Evolutionary conservation across 805 yeast species (phyloP).

Genomic region (Lipomyces sp.): DNA sequence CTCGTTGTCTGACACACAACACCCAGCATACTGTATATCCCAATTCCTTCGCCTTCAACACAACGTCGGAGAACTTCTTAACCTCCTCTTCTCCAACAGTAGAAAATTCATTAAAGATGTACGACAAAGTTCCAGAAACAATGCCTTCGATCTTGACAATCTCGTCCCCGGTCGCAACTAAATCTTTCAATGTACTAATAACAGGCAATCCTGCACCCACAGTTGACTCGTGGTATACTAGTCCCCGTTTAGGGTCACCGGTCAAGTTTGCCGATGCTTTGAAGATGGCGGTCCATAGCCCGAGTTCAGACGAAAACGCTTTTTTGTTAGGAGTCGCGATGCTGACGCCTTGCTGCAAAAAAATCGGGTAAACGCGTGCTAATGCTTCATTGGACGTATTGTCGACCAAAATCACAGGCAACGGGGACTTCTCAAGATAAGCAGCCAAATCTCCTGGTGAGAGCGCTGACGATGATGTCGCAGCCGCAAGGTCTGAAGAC

Average conservation of each 20-base stretch:
- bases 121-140: conserved; percentile 93
- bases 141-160: conserved; percentile 92
- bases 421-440: conserved; percentile 66
- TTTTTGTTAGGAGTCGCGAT: conserved; percentile 98
- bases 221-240: conserved; percentile 96
- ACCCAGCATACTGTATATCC: conserved; percentile 72
- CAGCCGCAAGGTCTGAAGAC: conserved; percentile 54
- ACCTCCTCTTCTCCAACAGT: conserved; percentile 56
- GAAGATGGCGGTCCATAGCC: conserved; percentile 78
- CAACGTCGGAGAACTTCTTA: conserved; percentile 86
- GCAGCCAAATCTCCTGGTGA: conserved; percentile 62
- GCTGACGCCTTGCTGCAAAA: conserved; percentile 78
- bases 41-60: conserved; percentile 79
- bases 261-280: conserved; percentile 49
- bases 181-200: conserved; percentile 83
- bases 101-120: conserved; percentile 92
- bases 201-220: conserved; percentile 99
- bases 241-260: conserved; percentile 57
- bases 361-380: conserved; percentile 76
- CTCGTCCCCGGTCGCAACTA: conserved; percentile 91
- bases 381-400: conserved; percentile 85
- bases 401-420: conserved; percentile 85
- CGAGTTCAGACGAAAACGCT: conserved; percentile 82
- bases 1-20: neutral
- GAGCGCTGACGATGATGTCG: conserved; percentile 55